phyloP scores from a whole-genome alignment of 352 stramenopile species.

The Globisporangium takayamanum region DNA sequence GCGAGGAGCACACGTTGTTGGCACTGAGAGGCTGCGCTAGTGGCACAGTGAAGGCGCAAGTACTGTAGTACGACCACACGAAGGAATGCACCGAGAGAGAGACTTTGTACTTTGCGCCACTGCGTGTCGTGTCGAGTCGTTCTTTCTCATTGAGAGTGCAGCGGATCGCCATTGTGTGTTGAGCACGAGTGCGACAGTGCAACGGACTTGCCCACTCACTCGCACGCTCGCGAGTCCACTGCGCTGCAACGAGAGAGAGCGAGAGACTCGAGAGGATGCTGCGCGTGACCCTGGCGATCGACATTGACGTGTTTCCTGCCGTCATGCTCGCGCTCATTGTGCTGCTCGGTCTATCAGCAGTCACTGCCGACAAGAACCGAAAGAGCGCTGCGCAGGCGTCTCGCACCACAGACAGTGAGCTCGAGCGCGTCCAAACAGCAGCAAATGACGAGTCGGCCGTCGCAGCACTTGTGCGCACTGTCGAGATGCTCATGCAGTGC shows the following conservation, averaged over 20 bases:
- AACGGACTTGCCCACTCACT: too few relatives aligned
- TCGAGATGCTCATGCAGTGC: background rate
- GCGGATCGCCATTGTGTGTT: too few relatives aligned
- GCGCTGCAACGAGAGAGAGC: background rate
- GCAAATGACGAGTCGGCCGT: background rate
- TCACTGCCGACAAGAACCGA: background rate
- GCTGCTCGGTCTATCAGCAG: background rate
- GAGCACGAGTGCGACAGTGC: background rate
- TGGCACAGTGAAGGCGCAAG: background rate
- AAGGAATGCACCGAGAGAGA: background rate
- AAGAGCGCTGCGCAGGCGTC: background rate
- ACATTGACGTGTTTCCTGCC: background rate
- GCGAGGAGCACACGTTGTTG: background rate
- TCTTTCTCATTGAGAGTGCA: too few relatives aligned
- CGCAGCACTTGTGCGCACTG: background rate
- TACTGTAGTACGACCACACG: background rate
- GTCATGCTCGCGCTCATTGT: background rate
- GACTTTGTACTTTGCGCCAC: too few relatives aligned
- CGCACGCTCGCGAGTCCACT: too few relatives aligned
- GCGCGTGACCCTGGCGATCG: background rate
- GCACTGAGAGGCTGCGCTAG: background rate
- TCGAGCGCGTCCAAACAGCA: background rate
- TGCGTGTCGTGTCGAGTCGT: too few relatives aligned
- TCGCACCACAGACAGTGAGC: background rate
- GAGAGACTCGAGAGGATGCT: background rate